These are phyloP conservation scores for Cicer arietinum DNA, from an alignment of 306 rosid genomes.

Conservation along the genomic window DNA sequence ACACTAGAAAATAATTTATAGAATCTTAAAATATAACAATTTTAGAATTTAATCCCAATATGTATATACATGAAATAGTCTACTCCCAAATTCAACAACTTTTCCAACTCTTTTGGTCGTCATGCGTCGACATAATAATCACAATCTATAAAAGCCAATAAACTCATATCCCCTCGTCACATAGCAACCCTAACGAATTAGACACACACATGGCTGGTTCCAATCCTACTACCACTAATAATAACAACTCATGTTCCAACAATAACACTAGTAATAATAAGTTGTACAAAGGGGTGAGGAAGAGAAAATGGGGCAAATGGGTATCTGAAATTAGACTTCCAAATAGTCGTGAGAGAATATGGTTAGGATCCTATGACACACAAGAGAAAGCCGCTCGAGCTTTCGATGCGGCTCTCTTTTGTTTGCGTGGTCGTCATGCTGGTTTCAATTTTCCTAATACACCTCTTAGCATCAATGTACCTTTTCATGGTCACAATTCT, in stretches of 20 bases:
- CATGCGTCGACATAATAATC: background rate
- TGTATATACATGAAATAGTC: too few species aligned
- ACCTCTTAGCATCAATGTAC: constrained; percentile 40
- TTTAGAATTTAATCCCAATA: too few species aligned
- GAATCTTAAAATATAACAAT: too few species aligned
- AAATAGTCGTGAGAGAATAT: constrained; percentile 71
- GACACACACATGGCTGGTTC: background rate
- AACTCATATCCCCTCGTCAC: background rate
- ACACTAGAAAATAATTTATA: too few species aligned
- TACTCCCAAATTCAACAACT: too few species aligned
- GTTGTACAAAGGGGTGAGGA: constrained; percentile 69
- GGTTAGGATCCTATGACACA: constrained; percentile 75
- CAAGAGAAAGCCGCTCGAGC: constrained; percentile 76
- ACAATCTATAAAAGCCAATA: constrained; percentile 6
- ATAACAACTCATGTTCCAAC: background rate
- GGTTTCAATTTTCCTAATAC: constrained; percentile 65
- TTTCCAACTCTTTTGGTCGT: too few species aligned
- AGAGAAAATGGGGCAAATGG: constrained; percentile 90
- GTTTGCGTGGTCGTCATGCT: constrained; percentile 65
- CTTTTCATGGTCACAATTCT: background rate
- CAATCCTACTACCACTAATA: background rate
- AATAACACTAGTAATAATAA: constrained; percentile 7
- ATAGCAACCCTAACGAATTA: background rate
- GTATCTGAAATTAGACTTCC: constrained; percentile 81
- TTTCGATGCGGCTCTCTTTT: constrained; percentile 74